Evolutionary conservation across 2,329 filamentous ascomycete species (phyloP), one percentile per base, ranked within the genome.

Genomic region (Aureobasidium vineae): DNA sequence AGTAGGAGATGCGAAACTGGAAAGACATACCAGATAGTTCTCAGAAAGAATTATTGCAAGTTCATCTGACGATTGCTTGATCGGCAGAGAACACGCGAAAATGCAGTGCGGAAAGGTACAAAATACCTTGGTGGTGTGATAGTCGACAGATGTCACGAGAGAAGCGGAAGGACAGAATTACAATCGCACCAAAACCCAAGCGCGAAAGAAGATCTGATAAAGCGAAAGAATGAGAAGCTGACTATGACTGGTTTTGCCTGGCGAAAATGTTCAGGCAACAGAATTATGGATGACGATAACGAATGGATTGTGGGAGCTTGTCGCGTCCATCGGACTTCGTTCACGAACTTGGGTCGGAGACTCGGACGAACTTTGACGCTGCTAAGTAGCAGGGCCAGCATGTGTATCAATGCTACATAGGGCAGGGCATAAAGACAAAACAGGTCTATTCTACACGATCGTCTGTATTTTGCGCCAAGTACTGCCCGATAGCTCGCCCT

Each of bases 61-160:
- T 95, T 97, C 93, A 97, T 97, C 92, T 94, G 91, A 96, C 92
- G 93, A 91, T 89, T 78, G 71, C 69, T 76, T 81, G 88, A 88
- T 90, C 91, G 84, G 92, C 95, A 96, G 77, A 89, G 84, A 92
- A 96, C 91, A 91, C 92, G 92, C 91, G 40, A 56, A 52, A 63
- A 63, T 26, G 59, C 45, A 43, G 52, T 50, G 47, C 19, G 43
- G 38, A 60, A 66, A 66, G 65, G 65, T 61, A 59, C 56, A 11
- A 33, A 40, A 33, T 64, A 64, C 61, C 61, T 64, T 64, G 49
- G 61, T 64, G 61, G 61, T 26, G 61, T 64, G 49, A 64, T 53
- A 45, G 41, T 19, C 26, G 61, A 54, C 5, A 26, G 54, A 33
- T 31, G 33, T 53, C 38, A 53, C 47, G 61, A 54, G 60, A 63